Conservation (phyloP, 176 grass and related monocot genomes). For the Phoenix roebelenii region DNA sequence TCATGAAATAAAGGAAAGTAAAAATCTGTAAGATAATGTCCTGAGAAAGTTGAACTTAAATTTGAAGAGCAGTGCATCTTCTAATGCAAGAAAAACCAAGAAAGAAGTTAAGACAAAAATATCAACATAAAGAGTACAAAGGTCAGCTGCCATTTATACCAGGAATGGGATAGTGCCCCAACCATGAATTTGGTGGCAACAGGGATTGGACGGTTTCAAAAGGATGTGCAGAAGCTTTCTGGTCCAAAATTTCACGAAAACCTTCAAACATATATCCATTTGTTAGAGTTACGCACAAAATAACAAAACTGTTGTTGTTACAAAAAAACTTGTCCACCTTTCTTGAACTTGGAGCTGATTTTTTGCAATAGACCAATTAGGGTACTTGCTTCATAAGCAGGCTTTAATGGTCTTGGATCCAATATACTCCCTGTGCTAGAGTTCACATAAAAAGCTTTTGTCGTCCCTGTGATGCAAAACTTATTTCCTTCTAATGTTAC, state of each 20-base stretch:
- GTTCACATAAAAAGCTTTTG: conserved; percentile 87
- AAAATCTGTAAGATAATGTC: too few relatives aligned
- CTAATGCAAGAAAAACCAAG: too few relatives aligned
- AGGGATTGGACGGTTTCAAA: conserved; percentile 91
- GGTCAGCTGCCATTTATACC: conserved; percentile 25
- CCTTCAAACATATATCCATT: conserved; percentile 42
- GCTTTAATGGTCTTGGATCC: conserved; percentile 73
- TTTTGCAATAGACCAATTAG: conserved; percentile 79
- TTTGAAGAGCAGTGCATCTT: too few relatives aligned
- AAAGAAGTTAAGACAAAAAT: too few relatives aligned
- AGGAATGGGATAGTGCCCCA: conserved; percentile 49
- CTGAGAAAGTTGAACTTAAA: too few relatives aligned
- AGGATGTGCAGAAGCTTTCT: conserved; percentile 67
- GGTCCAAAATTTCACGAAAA: conserved; percentile 76
- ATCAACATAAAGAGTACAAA: too few relatives aligned
- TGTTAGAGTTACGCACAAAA: conserved; percentile 3
- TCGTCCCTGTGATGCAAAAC: conserved; percentile 82
- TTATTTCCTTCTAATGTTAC: conserved; percentile 80
- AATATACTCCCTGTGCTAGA: conserved; percentile 52
- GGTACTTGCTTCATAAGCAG: conserved; percentile 62
- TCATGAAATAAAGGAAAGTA: too few relatives aligned
- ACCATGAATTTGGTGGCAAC: conserved; percentile 80
- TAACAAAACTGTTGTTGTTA: too few relatives aligned
- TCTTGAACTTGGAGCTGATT: conserved; percentile 86
- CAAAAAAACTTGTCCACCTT: conserved; percentile 42